These are phyloP conservation scores for Rubia tinctorum DNA, from an alignment of 305 asterid genomes.

Conservation along the genomic window DNA sequence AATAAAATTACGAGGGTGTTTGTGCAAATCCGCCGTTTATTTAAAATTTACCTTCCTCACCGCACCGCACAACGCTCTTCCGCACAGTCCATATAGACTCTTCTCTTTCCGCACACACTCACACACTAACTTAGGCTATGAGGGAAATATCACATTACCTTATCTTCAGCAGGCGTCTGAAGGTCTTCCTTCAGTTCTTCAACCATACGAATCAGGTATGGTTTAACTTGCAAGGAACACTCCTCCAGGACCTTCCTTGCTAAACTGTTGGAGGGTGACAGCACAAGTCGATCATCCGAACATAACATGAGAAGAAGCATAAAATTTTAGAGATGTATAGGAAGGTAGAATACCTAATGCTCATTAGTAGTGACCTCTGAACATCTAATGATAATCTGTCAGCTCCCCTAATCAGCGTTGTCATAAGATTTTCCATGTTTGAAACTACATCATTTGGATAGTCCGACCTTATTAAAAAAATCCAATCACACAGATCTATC, in stretches of 20 bases:
- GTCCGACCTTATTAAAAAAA: slow-evolving; percentile 16
- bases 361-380: slow-evolving; percentile 52
- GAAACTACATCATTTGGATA: background rate
- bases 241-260: slow-evolving; percentile 55
- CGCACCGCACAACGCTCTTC: too few species aligned
- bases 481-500: slow-evolving; percentile 2
- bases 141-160: slow-evolving; percentile 35
- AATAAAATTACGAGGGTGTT: too few species aligned
- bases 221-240: slow-evolving; percentile 44
- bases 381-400: slow-evolving; percentile 58
- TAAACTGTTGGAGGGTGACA: slow-evolving; percentile 52
- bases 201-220: slow-evolving; percentile 45
- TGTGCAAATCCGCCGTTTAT: too few species aligned
- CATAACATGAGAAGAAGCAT: slow-evolving; percentile 10
- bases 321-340: slow-evolving; percentile 16
- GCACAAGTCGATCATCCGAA: slow-evolving; percentile 18
- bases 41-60: too few species aligned
- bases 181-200: too few species aligned
- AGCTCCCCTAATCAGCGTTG: slow-evolving; percentile 55
- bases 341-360: slow-evolving; percentile 36
- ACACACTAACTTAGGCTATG: background rate
- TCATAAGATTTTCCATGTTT: slow-evolving; percentile 70
- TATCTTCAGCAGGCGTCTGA: slow-evolving; percentile 29
- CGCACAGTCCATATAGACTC: too few species aligned
- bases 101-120: too few species aligned